phyloP scores from a whole-genome alignment of 352 stramenopile species.

The Globisporangium radiosum region DNA sequence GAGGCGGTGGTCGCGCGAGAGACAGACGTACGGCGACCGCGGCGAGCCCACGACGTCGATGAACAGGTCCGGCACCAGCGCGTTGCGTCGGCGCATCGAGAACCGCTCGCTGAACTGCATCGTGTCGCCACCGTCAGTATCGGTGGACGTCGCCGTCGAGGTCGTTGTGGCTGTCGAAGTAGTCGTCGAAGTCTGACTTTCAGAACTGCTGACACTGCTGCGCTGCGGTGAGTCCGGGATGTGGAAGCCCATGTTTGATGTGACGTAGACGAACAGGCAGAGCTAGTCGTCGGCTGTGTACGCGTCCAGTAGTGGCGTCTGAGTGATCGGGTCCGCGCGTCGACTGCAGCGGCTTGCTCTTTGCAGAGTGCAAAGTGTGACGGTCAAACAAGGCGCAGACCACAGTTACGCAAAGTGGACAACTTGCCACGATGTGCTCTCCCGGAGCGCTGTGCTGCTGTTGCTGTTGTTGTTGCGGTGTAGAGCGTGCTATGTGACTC shows the following conservation, averaged over 20 bases:
- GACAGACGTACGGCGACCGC: conserved; percentile 30
- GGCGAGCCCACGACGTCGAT: conserved; percentile 38
- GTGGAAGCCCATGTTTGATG: conserved; percentile 50
- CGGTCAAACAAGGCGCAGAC: background rate
- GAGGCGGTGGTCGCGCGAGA: conserved; percentile 23
- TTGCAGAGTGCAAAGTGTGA: background rate
- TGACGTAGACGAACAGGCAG: too few relatives aligned
- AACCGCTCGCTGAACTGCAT: conserved; percentile 9
- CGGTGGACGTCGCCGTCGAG: background rate
- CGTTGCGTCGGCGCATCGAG: conserved; percentile 39
- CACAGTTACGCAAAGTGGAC: background rate
- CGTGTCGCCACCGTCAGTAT: background rate
- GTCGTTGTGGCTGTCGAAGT: background rate
- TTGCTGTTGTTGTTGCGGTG: too few relatives aligned
- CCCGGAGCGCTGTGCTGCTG: background rate
- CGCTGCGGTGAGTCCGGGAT: conserved; percentile 46
- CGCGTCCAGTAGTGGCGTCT: background rate
- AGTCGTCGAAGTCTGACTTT: conserved; percentile 10
- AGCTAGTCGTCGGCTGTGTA: background rate
- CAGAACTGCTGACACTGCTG: conserved; percentile 15
- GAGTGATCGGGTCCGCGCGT: background rate
- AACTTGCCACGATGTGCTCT: background rate
- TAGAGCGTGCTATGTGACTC: too few relatives aligned
- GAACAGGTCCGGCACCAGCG: conserved; percentile 40
- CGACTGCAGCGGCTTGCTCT: background rate